Base-by-base conservation (phyloP, 2,329 filamentous ascomycete species). In the Metarhizium rileyi region DNA sequence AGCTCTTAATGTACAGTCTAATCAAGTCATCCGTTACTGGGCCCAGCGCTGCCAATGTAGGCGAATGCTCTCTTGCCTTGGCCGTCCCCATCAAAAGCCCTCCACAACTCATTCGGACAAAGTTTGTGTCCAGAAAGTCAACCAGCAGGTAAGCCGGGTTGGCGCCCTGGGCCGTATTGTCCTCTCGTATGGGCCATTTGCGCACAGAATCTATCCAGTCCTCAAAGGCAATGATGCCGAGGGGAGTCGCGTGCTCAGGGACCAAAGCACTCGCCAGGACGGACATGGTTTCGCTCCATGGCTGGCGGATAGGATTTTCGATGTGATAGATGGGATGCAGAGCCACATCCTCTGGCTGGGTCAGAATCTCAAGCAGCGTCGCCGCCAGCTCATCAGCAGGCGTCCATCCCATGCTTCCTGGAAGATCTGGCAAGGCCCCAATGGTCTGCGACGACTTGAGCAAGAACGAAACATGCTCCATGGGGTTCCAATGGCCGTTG, bases 401-500 rank as follows among this genome's bases (percentile, higher is more conserved):
- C 0, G 60, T 64, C 75, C 75, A 78, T 7, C 54, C 66, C 2
- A 75, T 47, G 2, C 48, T 35, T 0, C 71, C 73, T 0, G 61
- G 40, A 1, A 75, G 53, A 25, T 67, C 61, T 0, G 75, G 74
- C 6, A 73, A 54, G 0, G 56, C 62, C 0, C 61, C 58, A 0
- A 78, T 51, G 0, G 68, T 69, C 53, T 77, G 72, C 0, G 70
- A 67, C 0, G 70, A 73, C 57, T 77, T 77, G 44, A 77, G 55
- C 23, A 80, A 48, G 52, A 75, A 75, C 0, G 63, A 55, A 10
- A 78, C 59, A 53, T 78, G 72, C 55, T 80, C 75, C 22, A 66
- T 63, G 0, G 68, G 61, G 52, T 80, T 80, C 78, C 77, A 81
- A 55, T 71, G 72, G 0, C 76, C 76, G 49, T 61, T 76, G 1